Conservation (phyloP, 768 basidiomycete genomes). For the Mycena kentingensis region DNA sequence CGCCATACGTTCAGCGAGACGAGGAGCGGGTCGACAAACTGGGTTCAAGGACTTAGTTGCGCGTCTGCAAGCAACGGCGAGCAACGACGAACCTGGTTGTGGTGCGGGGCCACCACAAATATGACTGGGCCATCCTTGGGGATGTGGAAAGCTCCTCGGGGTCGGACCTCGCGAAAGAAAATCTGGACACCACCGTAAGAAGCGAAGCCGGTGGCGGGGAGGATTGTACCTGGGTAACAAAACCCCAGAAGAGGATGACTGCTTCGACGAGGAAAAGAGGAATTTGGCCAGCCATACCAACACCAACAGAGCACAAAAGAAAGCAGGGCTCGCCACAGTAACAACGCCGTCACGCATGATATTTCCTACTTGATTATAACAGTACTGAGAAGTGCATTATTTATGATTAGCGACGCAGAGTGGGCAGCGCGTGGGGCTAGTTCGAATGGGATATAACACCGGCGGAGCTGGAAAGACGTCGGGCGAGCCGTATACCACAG, state of each 20-base stretch:
- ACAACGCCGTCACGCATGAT: too few relatives aligned
- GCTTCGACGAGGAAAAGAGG: too few relatives aligned
- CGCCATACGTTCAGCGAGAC: conserved; percentile 82
- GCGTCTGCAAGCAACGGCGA: conserved; percentile 1
- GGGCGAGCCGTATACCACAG: not conserved
- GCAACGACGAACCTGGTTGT: conserved; percentile 66
- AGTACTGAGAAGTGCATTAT: not conserved
- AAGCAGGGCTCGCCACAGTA: too few relatives aligned
- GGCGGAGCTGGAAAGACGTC: conserved; percentile 10
- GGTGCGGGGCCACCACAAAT: conserved; percentile 89
- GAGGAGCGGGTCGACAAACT: conserved; percentile 74
- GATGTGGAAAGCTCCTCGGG: conserved; percentile 92
- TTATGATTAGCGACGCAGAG: conserved; percentile 12
- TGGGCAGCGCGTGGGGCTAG: conserved; percentile 16
- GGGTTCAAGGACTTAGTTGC: conserved; percentile 63
- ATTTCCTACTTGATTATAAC: not conserved
- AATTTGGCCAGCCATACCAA: too few relatives aligned
- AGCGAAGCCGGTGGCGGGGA: too few relatives aligned
- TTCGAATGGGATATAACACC: conserved; percentile 15
- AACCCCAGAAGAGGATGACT: too few relatives aligned
- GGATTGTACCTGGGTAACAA: too few relatives aligned
- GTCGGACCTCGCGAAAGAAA: conserved; percentile 95
- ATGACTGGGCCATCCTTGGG: conserved; percentile 88
- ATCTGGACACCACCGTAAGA: conserved; percentile 81
- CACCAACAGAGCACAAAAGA: too few relatives aligned